A percentile compares a stretch with the other conserved stretches of the same genome.
Evolutionary conservation across 1,139 yeast genomes (phyloP).

Genomic region (Yamadazyma triangularis): DNA sequence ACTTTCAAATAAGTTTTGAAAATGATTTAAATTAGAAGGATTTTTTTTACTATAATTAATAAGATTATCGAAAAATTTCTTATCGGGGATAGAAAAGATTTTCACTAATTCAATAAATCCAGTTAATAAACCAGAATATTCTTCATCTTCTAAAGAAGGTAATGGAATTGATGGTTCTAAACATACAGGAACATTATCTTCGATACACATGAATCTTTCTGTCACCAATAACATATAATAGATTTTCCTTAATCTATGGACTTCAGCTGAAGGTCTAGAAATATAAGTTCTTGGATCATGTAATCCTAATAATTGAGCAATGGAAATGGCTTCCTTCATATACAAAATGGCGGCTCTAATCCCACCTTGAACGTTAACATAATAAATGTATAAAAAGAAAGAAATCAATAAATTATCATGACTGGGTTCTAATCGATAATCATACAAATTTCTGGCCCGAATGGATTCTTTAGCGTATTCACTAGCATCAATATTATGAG

Average conservation of each 20-base stretch:
- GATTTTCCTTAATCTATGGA: constrained; percentile 30
- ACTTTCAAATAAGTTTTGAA: constrained; percentile 10
- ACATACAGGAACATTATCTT: constrained; percentile 33
- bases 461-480: constrained; percentile 27
- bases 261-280: constrained; percentile 25
- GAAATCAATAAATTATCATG: constrained; percentile 30
- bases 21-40: constrained; percentile 11
- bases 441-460: constrained; percentile 24
- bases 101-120: constrained; percentile 28
- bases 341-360: constrained; percentile 27
- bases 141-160: constrained; percentile 33
- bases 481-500: constrained; percentile 17
- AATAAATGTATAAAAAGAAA: constrained; percentile 35
- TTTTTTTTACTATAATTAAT: constrained; percentile 15
- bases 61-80: constrained; percentile 29
- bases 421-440: constrained; percentile 23
- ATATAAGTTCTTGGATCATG: constrained; percentile 28
- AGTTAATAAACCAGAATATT: constrained; percentile 26
- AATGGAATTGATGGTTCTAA: constrained; percentile 31
- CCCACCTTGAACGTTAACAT: constrained; percentile 27
- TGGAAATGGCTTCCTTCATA: constrained; percentile 37
- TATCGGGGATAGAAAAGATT: constrained; percentile 31
- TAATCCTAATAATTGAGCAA: constrained; percentile 34
- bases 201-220: constrained; percentile 37
- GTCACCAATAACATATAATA: constrained; percentile 38